Evolutionary conservation across 1,284 basidiomycete species (phyloP), one percentile per base, ranked within the genome.

Genomic region (Sphagnurus paluster): DNA sequence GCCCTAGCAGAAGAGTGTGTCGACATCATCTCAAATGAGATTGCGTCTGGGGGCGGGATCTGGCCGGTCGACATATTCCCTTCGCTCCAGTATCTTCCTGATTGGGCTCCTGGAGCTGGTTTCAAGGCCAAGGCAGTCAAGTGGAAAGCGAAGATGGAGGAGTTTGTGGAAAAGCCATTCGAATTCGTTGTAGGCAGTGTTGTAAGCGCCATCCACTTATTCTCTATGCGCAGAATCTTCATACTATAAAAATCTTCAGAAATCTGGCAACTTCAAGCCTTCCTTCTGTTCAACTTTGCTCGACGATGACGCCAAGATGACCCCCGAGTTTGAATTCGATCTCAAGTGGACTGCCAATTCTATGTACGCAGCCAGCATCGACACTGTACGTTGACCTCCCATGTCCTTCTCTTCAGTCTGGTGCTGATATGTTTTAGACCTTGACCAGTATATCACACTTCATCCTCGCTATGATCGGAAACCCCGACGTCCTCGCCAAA

Each of bases 261-360:
- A 70, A 61, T 65, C 73, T 14, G 82, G 81, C 7, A 74, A 65
- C 11, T 74, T 75, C 26, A 71, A 69, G 28, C 68, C 77, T 0
- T 84, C 81, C 1, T 84, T 87, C 58, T 80, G 80, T 46, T 82
- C 81, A 1, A 80, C 73, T 4, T 65, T 86, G 19, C 63, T 85
- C 17, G 78, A 82, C 32, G 72, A 71, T 26, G 58, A 66, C 26
- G 54, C 61, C 16, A 64, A 64, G 39, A 60, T 66, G 26, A 53
- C 55, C 3, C 63, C 72, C 34, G 66, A 72, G 49, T 72, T 72
- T 26, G 79, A 84, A 53, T 79, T 80, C 49, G 84, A 87, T 51
- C 67, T 87, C 39, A 79, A 80, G 50, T 84, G 82, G 80, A 77
- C 80, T 1, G 84, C 84, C 5, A 86, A 85, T 59, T 84, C 82